These are phyloP conservation scores for Golovinomyces cichoracearum DNA, from an alignment of 2,329 filamentous ascomycete genomes.

Conservation along the genomic window DNA sequence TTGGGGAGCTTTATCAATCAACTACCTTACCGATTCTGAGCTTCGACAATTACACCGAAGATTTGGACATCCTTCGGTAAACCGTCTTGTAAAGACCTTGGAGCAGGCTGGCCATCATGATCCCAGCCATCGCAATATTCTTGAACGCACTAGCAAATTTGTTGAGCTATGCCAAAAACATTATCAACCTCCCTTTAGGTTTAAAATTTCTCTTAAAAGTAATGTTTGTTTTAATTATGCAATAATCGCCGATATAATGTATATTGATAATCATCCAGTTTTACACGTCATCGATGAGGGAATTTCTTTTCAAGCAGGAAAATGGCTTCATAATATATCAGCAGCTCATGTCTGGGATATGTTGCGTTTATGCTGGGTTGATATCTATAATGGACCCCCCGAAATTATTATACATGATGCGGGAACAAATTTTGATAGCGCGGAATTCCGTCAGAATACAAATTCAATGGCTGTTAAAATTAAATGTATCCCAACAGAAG, in stretches of 20 bases:
- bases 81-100: neutral
- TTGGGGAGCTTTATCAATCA: neutral
- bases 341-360: neutral
- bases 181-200: neutral
- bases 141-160: neutral
- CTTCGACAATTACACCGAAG: neutral
- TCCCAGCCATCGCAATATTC: neutral
- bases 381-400: slow-evolving; percentile 1
- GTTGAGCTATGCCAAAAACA: neutral
- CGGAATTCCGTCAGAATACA: slow-evolving; percentile 1
- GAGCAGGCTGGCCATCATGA: neutral
- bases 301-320: slow-evolving; percentile 1
- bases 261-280: neutral
- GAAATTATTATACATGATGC: neutral
- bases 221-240: neutral
- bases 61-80: neutral
- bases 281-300: neutral
- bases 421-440: slow-evolving; percentile 3
- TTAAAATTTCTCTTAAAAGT: neutral
- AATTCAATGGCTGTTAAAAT: neutral
- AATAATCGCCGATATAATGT: neutral
- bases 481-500: neutral
- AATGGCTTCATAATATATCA: neutral
- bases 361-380: slow-evolving; percentile 1
- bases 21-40: neutral